Base-by-base conservation (phyloP, 176 grass and related monocot genomes). In the Eragrostis nindensis region DNA sequence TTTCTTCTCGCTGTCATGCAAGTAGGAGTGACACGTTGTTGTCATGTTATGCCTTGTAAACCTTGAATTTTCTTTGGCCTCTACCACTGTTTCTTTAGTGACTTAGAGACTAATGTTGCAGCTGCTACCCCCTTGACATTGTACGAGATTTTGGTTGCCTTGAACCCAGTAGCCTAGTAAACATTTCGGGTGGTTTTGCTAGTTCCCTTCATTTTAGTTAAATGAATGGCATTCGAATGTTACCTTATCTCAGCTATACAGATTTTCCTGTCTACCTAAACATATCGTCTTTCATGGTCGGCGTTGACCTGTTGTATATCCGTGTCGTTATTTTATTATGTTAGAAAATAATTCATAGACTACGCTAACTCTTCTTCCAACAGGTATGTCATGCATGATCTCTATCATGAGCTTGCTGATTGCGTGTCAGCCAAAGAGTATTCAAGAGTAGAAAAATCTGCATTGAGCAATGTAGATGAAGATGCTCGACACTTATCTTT, bases 371-470 rank as follows among this genome's bases (percentile, higher is more conserved):
- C 38, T 43, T 80, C 48, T 68, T 26, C 48, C 24, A 67, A 49
- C 50, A 87, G 63, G 85, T 87, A 77, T 83, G 54, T 46, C 49
- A 77, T 88, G 86, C 86, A 88, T 77, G 80, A 83, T 55, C 27
- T 80, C 24, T 74, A 81, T 60, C 84, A 80, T 52, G 68, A 83
- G 27, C 75, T 87, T 61, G 62, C 80, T 39, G 45, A 76, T 5
- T 71, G 60, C 69, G 68, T 84, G 38, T 74, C 80, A 56, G 25
- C 41, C 29, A 80, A 80, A 38, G 46, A 81, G 43, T 81, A 60
- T 71, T 74, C 46, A 18, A 79, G 67, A 12, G 76, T 68, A 56
- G 75, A 90, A 43, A 56, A 57, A 30, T 38, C 21, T 84, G 70
- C 76, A 62, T 29, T 83, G 29, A 13, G 16, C 24, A 46, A 75